Evolutionary conservation across 306 rosid species (phyloP), one percentile per base, ranked within the genome.

Genomic region (Trifolium repens): DNA sequence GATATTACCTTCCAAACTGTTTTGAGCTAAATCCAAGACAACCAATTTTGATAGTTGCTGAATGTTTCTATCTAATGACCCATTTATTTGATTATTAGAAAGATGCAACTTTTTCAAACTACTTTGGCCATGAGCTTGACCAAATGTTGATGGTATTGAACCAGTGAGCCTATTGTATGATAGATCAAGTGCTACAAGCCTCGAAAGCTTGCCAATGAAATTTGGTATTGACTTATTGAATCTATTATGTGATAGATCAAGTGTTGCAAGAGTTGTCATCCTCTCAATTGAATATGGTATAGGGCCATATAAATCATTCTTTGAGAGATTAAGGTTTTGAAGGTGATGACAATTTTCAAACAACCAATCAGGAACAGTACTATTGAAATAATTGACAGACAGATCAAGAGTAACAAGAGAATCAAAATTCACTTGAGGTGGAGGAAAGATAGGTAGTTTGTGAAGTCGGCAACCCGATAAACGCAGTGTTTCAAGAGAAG

Each of bases 371-470:
- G 79, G 75, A 4, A 73, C 22, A 22, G 24, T 22, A 5, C 2
- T 4, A 10, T 1, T 0, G 30, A 80, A 73, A 74, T 2, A 0
- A 58, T 80, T 73, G 17, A 1, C 0, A 27, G 84, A 80, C 14
- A 80, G 35, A 53, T 80, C 77, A 19, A 80, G 84, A 0, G 15
- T 43, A 57, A 30, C 2, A 27, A 79, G 83, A 7, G 66, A 73
- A 5, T 46, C 22, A 8, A 67, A 43, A 11, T 47, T 73, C 40
- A 46, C 24, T 12, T 11, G 1, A 37, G 71, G 16, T 37, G 27
- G 9, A 27, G 5, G 6, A 69, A 4, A 12, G 8, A 9, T 15
- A 78, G 82, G 77, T 7, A 70, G 35, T 2, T 35, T 15, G 10
- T 17, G 3, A 24, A 78, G 82, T 2, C 0, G 13, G 47, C 77